Conservation (phyloP, 306 rosid species). For the Lagenaria siceraria region DNA sequence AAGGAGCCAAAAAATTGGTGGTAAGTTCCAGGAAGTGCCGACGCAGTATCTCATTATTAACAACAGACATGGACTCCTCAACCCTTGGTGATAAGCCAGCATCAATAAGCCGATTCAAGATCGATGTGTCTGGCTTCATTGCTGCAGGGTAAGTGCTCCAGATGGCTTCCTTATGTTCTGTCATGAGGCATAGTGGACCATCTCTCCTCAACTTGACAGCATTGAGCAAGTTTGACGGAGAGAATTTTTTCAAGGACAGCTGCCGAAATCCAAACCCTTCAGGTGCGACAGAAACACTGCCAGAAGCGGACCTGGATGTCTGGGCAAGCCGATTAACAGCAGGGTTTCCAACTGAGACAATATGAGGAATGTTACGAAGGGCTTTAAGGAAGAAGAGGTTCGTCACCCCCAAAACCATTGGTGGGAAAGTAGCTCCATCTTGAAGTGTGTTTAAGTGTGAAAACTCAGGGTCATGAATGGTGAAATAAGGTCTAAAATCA, state of each 20-base stretch:
- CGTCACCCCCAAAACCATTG: conserved; percentile 81
- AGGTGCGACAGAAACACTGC: conserved; percentile 33
- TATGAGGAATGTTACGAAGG: conserved; percentile 53
- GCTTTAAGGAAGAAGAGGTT: conserved; percentile 91
- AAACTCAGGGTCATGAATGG: conserved; percentile 79
- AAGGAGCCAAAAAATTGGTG: conserved; percentile 86
- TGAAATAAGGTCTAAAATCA: conserved; percentile 90
- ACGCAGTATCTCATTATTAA: conserved; percentile 76
- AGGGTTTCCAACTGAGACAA: conserved; percentile 90
- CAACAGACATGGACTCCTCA: conserved; percentile 87
- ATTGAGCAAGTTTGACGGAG: conserved; percentile 67
- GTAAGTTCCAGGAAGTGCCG: conserved; percentile 85
- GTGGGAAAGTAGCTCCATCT: conserved; percentile 65
- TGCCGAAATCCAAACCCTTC: conserved; percentile 72
- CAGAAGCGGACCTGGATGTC: conserved; percentile 43
- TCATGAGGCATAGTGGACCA: conserved; percentile 96
- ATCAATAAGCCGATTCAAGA: conserved; percentile 78
- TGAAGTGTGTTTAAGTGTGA: conserved; percentile 55
- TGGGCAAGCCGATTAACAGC: conserved; percentile 36
- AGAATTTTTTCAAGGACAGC: conserved; percentile 57
- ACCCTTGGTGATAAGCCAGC: conserved; percentile 81
- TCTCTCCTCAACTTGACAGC: conserved; percentile 80
- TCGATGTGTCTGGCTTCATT: conserved; percentile 83
- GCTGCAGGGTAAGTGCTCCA: conserved; percentile 79
- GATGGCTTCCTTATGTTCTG: conserved; percentile 90